Evolutionary conservation across 495 filamentous ascomycete species (phyloP), one percentile per base, ranked within the genome.

Genomic region (Articulospora tetracladia): DNA sequence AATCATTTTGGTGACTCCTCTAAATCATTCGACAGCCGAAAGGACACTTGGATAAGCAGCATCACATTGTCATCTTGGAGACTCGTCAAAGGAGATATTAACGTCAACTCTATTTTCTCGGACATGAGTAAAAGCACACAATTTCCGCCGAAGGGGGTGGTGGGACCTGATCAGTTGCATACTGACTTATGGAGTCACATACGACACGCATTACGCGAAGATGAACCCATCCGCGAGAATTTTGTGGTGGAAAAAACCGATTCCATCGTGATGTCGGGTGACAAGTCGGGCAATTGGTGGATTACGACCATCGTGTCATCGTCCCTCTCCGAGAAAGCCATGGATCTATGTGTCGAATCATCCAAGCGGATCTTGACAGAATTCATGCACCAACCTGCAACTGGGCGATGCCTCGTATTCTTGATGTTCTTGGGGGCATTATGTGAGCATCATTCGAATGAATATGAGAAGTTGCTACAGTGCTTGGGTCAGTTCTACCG

Each of bases 41-140:
- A 27, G n/a, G 50, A 51, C 15, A 44, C 34, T 17, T 64, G 61
- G 57, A 64, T 32, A 7, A 59, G 56, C 17, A 56, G 30, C 4
- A 64, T 64, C 23, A 64, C 61, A 17, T 34, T 64, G 24, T 64
- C 61, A 1, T 39, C 59, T 23, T 58, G 55, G 49, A 36, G 56
- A 25, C 46, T 36, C 17, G 34, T 13, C 0, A 13, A 30, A 2
- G 0, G 17, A 15, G 39, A 24, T 1, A 13, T 51, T 30, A 23
- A 30, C 8, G 2, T 20, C 24, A 11, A 32, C 12, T 3, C 48
- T 32, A 12, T 22, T 11, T 50, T 51, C 46, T 8, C 41, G 6
- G 58, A 53, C 6, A 51, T 20, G 17, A 25, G 61, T 44, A 41
- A 59, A 3, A 52, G 44, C 6, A 56, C 44, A 11, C 24, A 51